Percentiles rank a stretch among this genome's conserved stretches.
Conservation (phyloP, 768 basidiomycete genomes). For the Tubosaeta sp. region DNA sequence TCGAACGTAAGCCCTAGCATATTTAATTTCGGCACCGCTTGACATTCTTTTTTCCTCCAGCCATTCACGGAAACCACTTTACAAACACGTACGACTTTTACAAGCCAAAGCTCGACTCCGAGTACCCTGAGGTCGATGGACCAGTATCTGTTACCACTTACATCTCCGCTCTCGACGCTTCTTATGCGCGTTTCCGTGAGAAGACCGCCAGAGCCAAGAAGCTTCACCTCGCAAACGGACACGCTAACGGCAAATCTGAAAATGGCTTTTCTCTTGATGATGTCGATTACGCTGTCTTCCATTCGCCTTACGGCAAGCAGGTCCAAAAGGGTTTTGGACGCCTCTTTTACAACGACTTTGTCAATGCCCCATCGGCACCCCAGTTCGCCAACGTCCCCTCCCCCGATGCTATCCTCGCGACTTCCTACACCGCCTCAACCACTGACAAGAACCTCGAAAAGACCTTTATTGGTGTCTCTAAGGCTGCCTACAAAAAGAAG, state of each 20-base stretch:
- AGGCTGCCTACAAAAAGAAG: slow-evolving; percentile 66
- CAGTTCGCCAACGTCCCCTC: slow-evolving; percentile 67
- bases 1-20: slow-evolving; percentile 73
- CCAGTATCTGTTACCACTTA: slow-evolving; percentile 95
- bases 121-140: slow-evolving; percentile 96
- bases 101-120: slow-evolving; percentile 93
- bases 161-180: slow-evolving; percentile 86
- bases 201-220: slow-evolving; percentile 71
- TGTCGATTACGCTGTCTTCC: slow-evolving; percentile 93
- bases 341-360: slow-evolving; percentile 89
- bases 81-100: slow-evolving; percentile 98
- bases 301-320: slow-evolving; percentile 98
- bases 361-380: slow-evolving; percentile 65
- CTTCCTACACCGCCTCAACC: slow-evolving; percentile 68
- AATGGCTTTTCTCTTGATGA: slow-evolving; percentile 66
- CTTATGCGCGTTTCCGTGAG: slow-evolving; percentile 80
- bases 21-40: slow-evolving; percentile 3
- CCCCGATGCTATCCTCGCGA: slow-evolving; percentile 64
- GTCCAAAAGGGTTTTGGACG: slow-evolving; percentile 97
- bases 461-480: slow-evolving; percentile 80
- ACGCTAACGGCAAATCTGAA: slow-evolving; percentile 31
- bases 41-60: slow-evolving; percentile 40
- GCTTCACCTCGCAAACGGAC: slow-evolving; percentile 32
- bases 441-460: slow-evolving; percentile 97
- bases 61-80: slow-evolving; percentile 95